A percentile compares a stretch with the other conserved stretches of the same genome.
These are phyloP conservation scores for Lichtheimia ramosa DNA, from an alignment of 371 early-diverging fungal species.

Conservation along the genomic window DNA sequence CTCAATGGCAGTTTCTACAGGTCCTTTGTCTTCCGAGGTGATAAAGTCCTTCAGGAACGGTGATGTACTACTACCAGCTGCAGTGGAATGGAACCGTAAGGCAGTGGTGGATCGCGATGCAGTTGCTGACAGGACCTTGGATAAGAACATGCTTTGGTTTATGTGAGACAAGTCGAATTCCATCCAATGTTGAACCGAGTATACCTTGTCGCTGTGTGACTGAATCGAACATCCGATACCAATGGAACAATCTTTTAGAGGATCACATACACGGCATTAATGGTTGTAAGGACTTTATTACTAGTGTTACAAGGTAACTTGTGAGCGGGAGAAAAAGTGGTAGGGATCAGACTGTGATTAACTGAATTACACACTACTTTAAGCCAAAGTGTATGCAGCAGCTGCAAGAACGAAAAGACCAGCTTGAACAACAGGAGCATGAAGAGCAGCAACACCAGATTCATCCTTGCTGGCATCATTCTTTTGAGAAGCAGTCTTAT, in stretches of 20 bases:
- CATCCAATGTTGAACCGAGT: too few species aligned
- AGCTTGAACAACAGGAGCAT: neutral
- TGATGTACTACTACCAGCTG: neutral
- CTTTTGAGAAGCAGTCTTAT: too few species aligned
- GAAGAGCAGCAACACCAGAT: neutral
- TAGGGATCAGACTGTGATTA: too few species aligned
- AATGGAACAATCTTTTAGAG: too few species aligned
- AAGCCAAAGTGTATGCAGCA: neutral
- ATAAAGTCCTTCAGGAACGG: constrained; percentile 27
- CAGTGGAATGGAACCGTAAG: neutral
- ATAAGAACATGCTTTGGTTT: neutral
- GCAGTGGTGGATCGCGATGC: neutral
- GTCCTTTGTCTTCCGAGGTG: constrained; percentile 38
- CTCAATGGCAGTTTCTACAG: constrained; percentile 43
- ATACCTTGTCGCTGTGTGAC: too few species aligned
- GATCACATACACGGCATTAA: too few species aligned
- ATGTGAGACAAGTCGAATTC: too few species aligned
- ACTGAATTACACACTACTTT: neutral
- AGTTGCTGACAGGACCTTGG: neutral
- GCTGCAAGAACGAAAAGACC: neutral
- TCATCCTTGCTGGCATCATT: neutral
- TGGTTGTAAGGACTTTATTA: too few species aligned
- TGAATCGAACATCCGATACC: too few species aligned
- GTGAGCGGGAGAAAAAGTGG: too few species aligned
- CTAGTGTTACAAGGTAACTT: too few species aligned